A percentile compares a stretch with the other conserved stretches of the same genome.
Conservation (phyloP, 148 eudicot species). For the Dysphania ambrosioides region DNA sequence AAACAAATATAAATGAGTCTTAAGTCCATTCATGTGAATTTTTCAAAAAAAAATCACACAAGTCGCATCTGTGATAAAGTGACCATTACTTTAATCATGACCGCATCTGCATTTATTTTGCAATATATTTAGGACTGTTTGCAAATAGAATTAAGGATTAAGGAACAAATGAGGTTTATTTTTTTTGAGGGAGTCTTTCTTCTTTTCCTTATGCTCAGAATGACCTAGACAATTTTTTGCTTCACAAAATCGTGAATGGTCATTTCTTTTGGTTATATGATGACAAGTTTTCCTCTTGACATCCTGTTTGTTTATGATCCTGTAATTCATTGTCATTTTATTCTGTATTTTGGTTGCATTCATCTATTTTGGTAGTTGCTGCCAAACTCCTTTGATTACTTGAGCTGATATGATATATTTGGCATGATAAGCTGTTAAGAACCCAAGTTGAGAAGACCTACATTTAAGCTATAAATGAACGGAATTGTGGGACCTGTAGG, state of each 20-base stretch:
- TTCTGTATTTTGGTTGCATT: not conserved
- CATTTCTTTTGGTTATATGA: not conserved
- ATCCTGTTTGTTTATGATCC: constrained; percentile 7
- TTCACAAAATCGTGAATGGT: not conserved
- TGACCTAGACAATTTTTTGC: not conserved
- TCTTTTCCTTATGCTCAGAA: not conserved
- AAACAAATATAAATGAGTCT: no score
- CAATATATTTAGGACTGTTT: not conserved
- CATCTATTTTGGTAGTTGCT: constrained; percentile 9
- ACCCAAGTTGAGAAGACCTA: not conserved
- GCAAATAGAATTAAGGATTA: not conserved
- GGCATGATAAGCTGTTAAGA: constrained; percentile 1
- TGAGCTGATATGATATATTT: not conserved
- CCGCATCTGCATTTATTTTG: no score
- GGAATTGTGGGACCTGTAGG: no score
- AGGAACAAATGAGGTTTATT: not conserved
- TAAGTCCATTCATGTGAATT: no score
- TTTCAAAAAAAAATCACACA: no score
- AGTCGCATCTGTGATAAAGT: no score
- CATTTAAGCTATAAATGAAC: no score
- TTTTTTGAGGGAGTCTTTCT: not conserved
- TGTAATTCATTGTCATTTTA: not conserved
- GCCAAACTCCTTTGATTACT: not conserved
- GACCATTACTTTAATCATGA: no score
- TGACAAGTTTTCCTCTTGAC: not conserved